Base-by-base conservation (phyloP, 441 rosid genomes). In the Bruguiera hainesii region DNA sequence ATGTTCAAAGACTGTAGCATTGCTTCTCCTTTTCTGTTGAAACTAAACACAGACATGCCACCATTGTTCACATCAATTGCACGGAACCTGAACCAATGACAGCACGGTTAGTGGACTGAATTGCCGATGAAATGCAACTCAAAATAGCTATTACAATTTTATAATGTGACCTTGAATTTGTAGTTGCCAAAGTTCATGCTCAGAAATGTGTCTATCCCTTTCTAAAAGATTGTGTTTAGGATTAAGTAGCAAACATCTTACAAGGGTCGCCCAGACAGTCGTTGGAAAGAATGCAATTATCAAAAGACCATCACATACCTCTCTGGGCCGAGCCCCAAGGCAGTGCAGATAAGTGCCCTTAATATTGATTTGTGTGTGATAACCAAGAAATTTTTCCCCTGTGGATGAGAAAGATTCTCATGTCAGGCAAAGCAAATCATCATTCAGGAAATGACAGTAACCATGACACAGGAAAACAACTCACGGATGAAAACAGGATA, bases 291-390 rank as follows among this genome's bases (percentile, higher is more conserved):
- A 11, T 7, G 29, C n/a, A 37, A 53, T 55, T n/a, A 59, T 62
- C 53, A 64, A 35, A 33, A 18, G 42, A 52, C 26, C 21, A 63
- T 60, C n/a, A 33, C 75, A 60, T 81, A 84, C 89, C 91, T 84
- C 69, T 81, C 84, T 0, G 87, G 85, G 20, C 69, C 69, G 18
- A 87, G 76, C 61, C 91, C 89, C 72, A 87, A 73, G 63, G 91
- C 87, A 20, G 88, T 80, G 78, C 91, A 87, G 75, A 87, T 77
- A 62, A 87, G 58, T 21, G 85, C 91, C 71, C 89, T 74, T 68
- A 87, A 72, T 56, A 87, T 85, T 64, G 91, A 84, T 74, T 87
- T 87, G 76, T 84, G 89, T 9, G 91, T 84, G 61, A 87, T 71
- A 23, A 87, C 85, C 53, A 87, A 68, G 69, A 83, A 76, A 48